These are phyloP conservation scores for Gaillardinia entomophila DNA, from an alignment of 805 yeast genomes.

Conservation along the genomic window DNA sequence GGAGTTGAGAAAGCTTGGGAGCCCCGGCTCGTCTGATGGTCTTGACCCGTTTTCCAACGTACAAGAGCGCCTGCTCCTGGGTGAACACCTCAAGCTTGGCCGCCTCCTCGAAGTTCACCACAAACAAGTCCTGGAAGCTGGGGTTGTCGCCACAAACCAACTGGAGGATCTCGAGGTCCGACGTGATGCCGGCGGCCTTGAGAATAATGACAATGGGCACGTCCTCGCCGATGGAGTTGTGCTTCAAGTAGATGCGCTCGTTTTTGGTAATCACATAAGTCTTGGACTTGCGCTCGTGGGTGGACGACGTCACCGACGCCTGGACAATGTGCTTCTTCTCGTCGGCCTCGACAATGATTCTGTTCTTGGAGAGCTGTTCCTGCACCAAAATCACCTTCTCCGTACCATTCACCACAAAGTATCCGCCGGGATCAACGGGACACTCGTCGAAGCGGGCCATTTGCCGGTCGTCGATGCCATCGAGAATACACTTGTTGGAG, in stretches of 20 bases:
- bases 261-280: constrained; percentile 93
- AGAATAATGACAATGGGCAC: constrained; percentile 88
- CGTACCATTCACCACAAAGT: constrained; percentile 95
- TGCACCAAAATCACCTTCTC: constrained; percentile 96
- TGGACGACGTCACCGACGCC: constrained; percentile 95
- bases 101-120: constrained; percentile 90
- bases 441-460: constrained; percentile 93
- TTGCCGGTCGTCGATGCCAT: constrained; percentile 67
- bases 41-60: constrained; percentile 85
- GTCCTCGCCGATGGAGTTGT: constrained; percentile 92
- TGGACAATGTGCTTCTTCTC: constrained; percentile 91
- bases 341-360: constrained; percentile 97
- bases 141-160: constrained; percentile 89
- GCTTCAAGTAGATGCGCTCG: constrained; percentile 84
- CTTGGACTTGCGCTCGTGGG: constrained; percentile 96
- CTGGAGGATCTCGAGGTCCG: constrained; percentile 91
- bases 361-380: constrained; percentile 93
- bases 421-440: constrained; percentile 98
- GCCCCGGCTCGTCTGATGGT: constrained; percentile 84
- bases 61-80: constrained; percentile 90
- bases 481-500: constrained; percentile 83
- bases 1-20: constrained; percentile 71
- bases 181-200: constrained; percentile 90
- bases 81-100: constrained; percentile 80
- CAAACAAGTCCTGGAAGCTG: constrained; percentile 85